Base-by-base conservation (phyloP, 495 filamentous ascomycete species). In the Pseudomonodictys pantanalensis region DNA sequence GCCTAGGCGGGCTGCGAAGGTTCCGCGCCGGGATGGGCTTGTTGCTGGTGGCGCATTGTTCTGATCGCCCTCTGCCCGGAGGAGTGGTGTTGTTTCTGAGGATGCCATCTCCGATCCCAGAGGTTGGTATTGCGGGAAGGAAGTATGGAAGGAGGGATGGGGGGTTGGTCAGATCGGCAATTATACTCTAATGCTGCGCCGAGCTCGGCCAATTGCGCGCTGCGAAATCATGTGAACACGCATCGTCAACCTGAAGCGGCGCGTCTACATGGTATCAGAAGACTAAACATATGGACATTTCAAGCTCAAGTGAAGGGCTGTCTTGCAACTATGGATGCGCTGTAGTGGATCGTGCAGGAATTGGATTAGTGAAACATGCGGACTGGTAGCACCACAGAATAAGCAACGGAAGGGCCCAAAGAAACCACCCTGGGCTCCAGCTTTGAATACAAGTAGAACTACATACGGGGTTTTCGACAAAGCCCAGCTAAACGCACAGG, bases 1-100 rank as follows among this genome's bases (percentile, higher is more conserved):
- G 26, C 76, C 75, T 12, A 82, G 74, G 38, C 72, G 78, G 32
- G 71, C 75, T n/a, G 67, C 71, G 56, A 82, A 63, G 25, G 60
- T 58, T 4, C 52, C 48, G 18, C 30, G 59, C 11, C 4, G 4
- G 38, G 12, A n/a, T 41, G 15, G 15, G 38, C 12, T 41, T 41
- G 15, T 41, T 41, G 38, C 12, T n/a, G 15, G 12, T 5, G 15
- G 12, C 38, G 38, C 15, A 18, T 18, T 5, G 38, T 4, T 7
- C 7, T 35, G n/a, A n/a, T n/a, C n/a, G 38, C 20, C 38, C 12
- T 50, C 47, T 8, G 17, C 24, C 11, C 24, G 17, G 17, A 50
- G 47, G 24, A 50, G 28, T 3, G 47, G 47, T 12, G 47, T 33
- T 30, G 8, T 29, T 30, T 50, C 47, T 12, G 47, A 50, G 24